These are phyloP conservation scores for Penicillium sp. DNA, from an alignment of 2,329 filamentous ascomycete species.

Conservation along the genomic window DNA sequence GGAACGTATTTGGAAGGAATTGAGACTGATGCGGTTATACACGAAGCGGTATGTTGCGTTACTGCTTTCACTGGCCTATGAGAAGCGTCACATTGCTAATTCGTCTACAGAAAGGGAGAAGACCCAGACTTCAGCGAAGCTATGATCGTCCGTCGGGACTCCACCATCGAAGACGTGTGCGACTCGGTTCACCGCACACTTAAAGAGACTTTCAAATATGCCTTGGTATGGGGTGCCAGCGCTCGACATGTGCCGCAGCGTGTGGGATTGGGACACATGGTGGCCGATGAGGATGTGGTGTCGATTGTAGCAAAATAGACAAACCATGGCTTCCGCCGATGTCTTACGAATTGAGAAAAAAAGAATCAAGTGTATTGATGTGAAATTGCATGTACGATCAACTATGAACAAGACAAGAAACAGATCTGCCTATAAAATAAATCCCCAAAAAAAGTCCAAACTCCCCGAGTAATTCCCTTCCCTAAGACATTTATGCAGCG, in stretches of 20 bases:
- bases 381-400: conserved; percentile 17
- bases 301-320: conserved; percentile 61
- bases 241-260: conserved; percentile 93
- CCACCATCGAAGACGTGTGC: conserved; percentile 94
- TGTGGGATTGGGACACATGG: conserved; percentile 81
- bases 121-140: conserved; percentile 91
- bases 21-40: conserved; percentile 88
- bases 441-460: conserved; percentile 19
- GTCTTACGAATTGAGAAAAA: conserved; percentile 4
- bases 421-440: conserved; percentile 12
- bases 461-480: conserved; percentile 17
- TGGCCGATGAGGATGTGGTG: conserved; percentile 72
- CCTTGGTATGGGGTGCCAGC: conserved; percentile 95
- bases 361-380: conserved; percentile 10
- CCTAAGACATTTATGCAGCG: conserved; percentile 26
- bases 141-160: conserved; percentile 85
- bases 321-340: background rate
- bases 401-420: conserved; percentile 22
- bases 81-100: background rate
- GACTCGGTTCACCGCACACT: conserved; percentile 90
- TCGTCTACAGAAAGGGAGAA: conserved; percentile 70
- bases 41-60: conserved; percentile 68
- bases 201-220: conserved; percentile 99
- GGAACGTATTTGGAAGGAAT: conserved; percentile 91
- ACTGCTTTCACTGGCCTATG: background rate